Base-by-base conservation (phyloP, 2,329 filamentous ascomycete genomes). In the Pseudopyrenochaeta lycopersici region DNA sequence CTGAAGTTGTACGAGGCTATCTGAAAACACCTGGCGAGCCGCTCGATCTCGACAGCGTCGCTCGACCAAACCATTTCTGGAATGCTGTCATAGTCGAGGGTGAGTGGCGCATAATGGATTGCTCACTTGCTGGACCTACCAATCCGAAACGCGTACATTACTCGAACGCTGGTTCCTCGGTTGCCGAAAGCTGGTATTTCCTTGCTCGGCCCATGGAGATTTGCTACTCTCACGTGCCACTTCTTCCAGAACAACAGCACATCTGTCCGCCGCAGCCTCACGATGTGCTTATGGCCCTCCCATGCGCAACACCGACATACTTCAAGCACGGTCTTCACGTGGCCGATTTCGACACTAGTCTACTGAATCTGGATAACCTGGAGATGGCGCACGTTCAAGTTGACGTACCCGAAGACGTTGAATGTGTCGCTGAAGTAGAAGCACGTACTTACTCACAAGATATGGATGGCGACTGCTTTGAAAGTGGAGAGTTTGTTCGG, bases 31-130 rank as follows among this genome's bases (percentile, higher is more conserved):
- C 95, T 0, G 94, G 94, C 0, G 95, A 98, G 54, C 59, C 62
- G 9, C 48, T 78, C 7, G 93, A 98, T 66, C 81, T 92, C 38
- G 90, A 90, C 57, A 89, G 89, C 52, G 86, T 94, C 74, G 91
- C 91, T n/a, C 87, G 89, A 27, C 85, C 94, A 0, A 99, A 99
- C 69, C 95, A 99, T 77, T 98, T 90, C 88, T 99, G 95, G 95
- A 99, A 99, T 66, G 88, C 92, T 0, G 91, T 98, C 15, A 80
- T 97, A 31, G 88, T 97, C 7, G 95, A 99, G 74, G 89, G 90
- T 18, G 92, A 97, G 77, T 99, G 95, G 95, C 90, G 95, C 45
- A 90, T 98, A 62, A 91, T 99, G 80, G 95, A 99, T 75, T 95
- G 92, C 73, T 96, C 92, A 31, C 82, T 99, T 42, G 92, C 95